Conservation (phyloP, 2,329 filamentous ascomycete species). For the Immersiporthe knoxdaviesiana region DNA sequence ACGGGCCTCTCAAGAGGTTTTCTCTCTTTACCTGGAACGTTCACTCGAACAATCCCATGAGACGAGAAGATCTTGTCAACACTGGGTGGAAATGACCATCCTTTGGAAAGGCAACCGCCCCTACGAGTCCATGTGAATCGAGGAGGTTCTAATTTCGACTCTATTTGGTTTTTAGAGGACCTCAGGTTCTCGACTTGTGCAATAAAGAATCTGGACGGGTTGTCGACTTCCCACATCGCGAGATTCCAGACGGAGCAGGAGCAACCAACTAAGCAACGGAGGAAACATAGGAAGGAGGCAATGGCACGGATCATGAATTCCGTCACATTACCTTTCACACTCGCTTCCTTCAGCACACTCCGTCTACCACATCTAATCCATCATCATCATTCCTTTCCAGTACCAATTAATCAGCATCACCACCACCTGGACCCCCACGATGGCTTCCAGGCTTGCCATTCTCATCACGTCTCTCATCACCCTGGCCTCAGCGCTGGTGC, state of each 20-base stretch:
- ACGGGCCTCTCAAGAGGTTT: too few relatives aligned
- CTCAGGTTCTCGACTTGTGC: neutral
- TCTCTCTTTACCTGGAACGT: too few relatives aligned
- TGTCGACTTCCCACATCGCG: neutral
- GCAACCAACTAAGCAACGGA: neutral
- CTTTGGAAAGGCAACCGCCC: too few relatives aligned
- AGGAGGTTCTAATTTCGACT: too few relatives aligned
- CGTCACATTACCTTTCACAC: neutral
- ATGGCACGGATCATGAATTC: neutral
- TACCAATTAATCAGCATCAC: neutral
- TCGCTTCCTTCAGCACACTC: neutral
- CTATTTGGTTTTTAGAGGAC: too few relatives aligned
- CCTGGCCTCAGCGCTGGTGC: conserved; percentile 10
- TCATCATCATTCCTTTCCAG: neutral
- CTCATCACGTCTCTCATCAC: neutral
- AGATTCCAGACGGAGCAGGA: neutral
- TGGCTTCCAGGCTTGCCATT: neutral
- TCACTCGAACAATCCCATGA: too few relatives aligned
- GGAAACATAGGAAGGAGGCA: neutral
- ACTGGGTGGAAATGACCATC: too few relatives aligned
- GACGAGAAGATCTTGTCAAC: too few relatives aligned
- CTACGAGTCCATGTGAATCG: too few relatives aligned
- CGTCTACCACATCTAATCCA: neutral
- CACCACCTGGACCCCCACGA: neutral
- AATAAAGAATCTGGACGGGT: neutral